Evolutionary conservation across 2,329 filamentous ascomycete genomes (phyloP).

Genomic region (Colletotrichum karsti): DNA sequence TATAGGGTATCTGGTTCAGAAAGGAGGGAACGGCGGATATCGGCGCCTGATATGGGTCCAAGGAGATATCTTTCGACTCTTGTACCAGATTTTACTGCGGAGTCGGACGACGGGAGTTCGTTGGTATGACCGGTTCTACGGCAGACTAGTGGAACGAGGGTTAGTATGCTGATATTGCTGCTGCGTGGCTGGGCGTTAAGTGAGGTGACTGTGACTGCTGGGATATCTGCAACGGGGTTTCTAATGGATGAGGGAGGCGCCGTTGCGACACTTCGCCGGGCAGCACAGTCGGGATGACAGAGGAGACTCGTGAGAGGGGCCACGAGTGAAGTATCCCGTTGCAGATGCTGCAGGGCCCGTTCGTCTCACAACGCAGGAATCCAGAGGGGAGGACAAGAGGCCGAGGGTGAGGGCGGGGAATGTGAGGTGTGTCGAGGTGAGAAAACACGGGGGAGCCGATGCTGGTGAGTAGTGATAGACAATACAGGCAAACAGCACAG

Average conservation of each 20-base stretch:
- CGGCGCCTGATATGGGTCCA: conserved; percentile 25
- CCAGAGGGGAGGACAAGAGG: conserved; percentile 12
- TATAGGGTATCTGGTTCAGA: conserved; percentile 28
- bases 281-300: conserved; percentile 20
- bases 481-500: conserved; percentile 20
- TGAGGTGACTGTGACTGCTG: not conserved
- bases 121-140: conserved; percentile 21
- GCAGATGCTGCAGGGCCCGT: conserved; percentile 25
- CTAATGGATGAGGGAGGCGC: conserved; percentile 2
- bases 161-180: conserved; percentile 8
- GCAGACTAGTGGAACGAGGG: conserved; percentile 20
- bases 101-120: conserved; percentile 12
- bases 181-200: conserved; percentile 1
- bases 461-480: conserved; percentile 5
- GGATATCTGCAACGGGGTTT: not conserved
- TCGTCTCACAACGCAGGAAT: conserved; percentile 22
- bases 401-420: not conserved
- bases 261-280: conserved; percentile 19
- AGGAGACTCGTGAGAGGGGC: conserved; percentile 21
- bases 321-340: conserved; percentile 24
- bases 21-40: conserved; percentile 17
- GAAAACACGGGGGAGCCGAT: conserved; percentile 12
- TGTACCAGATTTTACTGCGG: conserved; percentile 2
- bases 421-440: conserved; percentile 4
- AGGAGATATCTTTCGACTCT: conserved; percentile 11